A percentile compares a stretch with the other conserved stretches of the same genome.
These are phyloP conservation scores for Pichia cephalocereana DNA, from an alignment of 805 yeast species.

Conservation along the genomic window DNA sequence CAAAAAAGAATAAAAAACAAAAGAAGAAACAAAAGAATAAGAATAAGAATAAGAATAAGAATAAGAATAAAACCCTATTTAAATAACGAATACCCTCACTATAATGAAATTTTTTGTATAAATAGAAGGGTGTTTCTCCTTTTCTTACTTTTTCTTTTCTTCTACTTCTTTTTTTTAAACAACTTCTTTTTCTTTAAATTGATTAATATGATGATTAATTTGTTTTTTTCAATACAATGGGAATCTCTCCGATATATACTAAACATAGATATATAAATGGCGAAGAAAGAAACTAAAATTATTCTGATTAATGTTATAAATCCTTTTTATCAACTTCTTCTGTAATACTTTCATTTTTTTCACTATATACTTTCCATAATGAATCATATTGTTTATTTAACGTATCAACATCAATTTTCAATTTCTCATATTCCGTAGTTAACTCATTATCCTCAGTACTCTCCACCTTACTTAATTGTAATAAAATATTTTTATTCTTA, in stretches of 20 bases:
- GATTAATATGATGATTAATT: slow-evolving; percentile 1
- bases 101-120: neutral
- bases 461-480: slow-evolving; percentile 5
- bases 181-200: neutral
- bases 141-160: too few relatives aligned
- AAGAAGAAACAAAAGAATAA: slow-evolving; percentile 17
- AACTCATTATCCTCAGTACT: slow-evolving; percentile 10
- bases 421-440: slow-evolving; percentile 11
- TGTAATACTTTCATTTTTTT: slow-evolving; percentile 14
- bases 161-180: too few relatives aligned
- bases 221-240: slow-evolving; percentile 6
- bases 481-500: slow-evolving; percentile 22
- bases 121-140: neutral
- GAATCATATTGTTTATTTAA: slow-evolving; percentile 37
- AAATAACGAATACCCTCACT: neutral
- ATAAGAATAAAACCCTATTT: slow-evolving; percentile 8
- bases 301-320: neutral
- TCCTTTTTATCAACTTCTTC: neutral
- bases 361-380: slow-evolving; percentile 32
- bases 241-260: slow-evolving; percentile 2
- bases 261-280: neutral
- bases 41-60: slow-evolving; percentile 19
- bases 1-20: slow-evolving; percentile 17
- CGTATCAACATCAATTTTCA: slow-evolving; percentile 19
- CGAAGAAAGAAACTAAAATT: slow-evolving; percentile 6